Evolutionary conservation across 768 basidiomycete genomes (phyloP).

Genomic region (Russula griseocarnosa): DNA sequence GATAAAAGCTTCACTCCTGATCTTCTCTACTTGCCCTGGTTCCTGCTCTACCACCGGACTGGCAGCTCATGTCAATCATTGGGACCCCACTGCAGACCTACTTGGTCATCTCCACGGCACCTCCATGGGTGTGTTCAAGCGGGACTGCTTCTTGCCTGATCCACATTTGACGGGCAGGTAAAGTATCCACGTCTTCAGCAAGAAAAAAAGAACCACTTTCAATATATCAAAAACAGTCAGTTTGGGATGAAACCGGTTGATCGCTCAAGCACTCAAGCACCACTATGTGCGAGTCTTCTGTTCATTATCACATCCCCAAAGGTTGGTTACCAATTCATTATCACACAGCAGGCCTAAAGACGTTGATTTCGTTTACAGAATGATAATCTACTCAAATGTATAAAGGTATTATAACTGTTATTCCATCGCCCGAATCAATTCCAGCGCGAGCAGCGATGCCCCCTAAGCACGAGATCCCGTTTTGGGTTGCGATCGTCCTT

Average conservation of each 20-base stretch:
- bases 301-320: neutral
- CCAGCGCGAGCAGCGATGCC: neutral
- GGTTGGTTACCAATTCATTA: neutral
- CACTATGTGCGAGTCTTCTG: neutral
- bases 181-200: neutral
- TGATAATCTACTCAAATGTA: neutral
- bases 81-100: neutral
- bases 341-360: neutral
- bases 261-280: neutral
- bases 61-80: neutral
- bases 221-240: neutral
- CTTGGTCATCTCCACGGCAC: neutral
- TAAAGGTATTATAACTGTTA: neutral
- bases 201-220: neutral
- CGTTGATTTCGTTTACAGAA: neutral
- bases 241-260: neutral
- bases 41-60: constrained; percentile 4
- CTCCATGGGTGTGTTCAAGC: neutral
- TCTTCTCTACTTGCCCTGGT: constrained; percentile 11
- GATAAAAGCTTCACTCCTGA: neutral
- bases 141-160: neutral
- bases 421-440: neutral
- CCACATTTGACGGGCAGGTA: neutral
- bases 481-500: constrained; percentile 6
- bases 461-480: neutral